A percentile compares a stretch with the other conserved stretches of the same genome.
phyloP scores from a whole-genome alignment of 768 basidiomycete species.

The Calocera viscosa region DNA sequence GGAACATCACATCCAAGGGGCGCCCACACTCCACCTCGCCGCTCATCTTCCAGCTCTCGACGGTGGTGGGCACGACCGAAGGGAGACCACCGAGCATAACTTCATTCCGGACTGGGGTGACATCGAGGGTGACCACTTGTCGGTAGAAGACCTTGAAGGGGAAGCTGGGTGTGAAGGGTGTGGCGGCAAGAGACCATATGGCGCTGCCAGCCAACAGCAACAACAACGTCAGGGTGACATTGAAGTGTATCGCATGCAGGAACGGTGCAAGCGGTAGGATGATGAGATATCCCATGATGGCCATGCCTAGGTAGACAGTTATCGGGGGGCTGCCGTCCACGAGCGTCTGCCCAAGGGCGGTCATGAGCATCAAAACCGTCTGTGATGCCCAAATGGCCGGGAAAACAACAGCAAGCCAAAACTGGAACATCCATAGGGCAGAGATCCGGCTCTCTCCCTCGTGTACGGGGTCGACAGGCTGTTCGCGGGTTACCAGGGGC shows the following conservation, averaged over 20 bases:
- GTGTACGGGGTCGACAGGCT: not conserved
- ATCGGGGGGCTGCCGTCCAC: constrained; percentile 37
- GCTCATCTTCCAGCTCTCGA: not conserved
- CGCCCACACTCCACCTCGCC: not conserved
- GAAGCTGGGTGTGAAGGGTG: constrained; percentile 6
- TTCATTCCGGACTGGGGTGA: not conserved
- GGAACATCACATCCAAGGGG: not conserved
- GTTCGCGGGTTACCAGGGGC: constrained; percentile 33
- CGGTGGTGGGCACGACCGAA: not conserved
- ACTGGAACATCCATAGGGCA: constrained; percentile 5
- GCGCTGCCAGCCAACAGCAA: not conserved
- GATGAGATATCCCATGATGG: constrained; percentile 4
- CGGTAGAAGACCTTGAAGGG: constrained; percentile 4
- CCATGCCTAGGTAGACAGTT: constrained; percentile 2
- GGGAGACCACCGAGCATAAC: not conserved
- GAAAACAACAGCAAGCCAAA: constrained; percentile 6
- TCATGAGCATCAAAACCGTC: constrained; percentile 29
- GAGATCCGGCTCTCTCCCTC: not conserved
- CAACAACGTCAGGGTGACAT: not conserved
- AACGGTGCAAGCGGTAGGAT: constrained; percentile 7
- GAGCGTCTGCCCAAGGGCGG: constrained; percentile 43
- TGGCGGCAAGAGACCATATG: not conserved
- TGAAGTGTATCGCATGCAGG: constrained; percentile 8
- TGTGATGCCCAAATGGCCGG: not conserved
- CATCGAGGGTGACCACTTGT: not conserved